Evolutionary conservation across 768 basidiomycete species (phyloP).

Genomic region (Boletus tylopilopsis): DNA sequence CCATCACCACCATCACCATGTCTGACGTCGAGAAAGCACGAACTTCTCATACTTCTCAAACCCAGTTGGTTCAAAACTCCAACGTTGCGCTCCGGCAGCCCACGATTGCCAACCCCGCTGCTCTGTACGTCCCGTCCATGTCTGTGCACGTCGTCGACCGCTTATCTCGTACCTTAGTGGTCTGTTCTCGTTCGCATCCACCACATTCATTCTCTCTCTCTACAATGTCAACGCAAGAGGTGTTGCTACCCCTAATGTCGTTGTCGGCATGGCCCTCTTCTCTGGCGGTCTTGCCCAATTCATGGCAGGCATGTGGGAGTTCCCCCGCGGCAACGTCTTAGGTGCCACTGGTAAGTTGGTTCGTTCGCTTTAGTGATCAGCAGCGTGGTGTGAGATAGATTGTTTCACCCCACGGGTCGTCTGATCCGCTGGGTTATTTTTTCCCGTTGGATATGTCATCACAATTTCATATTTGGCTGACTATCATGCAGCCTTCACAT

Average conservation of each 20-base stretch:
- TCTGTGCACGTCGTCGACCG: background rate
- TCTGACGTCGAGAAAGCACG: conserved; percentile 35
- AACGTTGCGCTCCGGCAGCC: conserved; percentile 27
- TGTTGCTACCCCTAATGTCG: conserved; percentile 58
- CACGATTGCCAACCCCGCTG: conserved; percentile 52
- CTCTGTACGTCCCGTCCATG: conserved; percentile 26
- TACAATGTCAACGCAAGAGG: conserved; percentile 61
- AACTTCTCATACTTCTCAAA: conserved; percentile 19
- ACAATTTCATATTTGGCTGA: background rate
- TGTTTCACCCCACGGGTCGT: background rate
- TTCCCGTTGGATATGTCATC: background rate
- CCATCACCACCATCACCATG: conserved; percentile 28
- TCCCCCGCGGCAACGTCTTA: conserved; percentile 64
- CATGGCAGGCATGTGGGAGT: conserved; percentile 89
- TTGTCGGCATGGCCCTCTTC: conserved; percentile 84
- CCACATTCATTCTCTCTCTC: conserved; percentile 74
- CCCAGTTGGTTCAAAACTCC: conserved; percentile 15
- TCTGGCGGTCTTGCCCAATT: conserved; percentile 84
- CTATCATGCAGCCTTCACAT: conserved; percentile 57
- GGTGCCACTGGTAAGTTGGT: conserved; percentile 57
- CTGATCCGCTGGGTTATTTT: background rate
- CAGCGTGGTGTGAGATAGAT: background rate
- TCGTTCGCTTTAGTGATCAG: too few relatives aligned
- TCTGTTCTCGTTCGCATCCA: conserved; percentile 79
- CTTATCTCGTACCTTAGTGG: conserved; percentile 43